A percentile compares a stretch with the other conserved stretches of the same genome.
phyloP scores from a whole-genome alignment of 2,329 filamentous ascomycete species.

The Cylindrodendrum hubeiense region DNA sequence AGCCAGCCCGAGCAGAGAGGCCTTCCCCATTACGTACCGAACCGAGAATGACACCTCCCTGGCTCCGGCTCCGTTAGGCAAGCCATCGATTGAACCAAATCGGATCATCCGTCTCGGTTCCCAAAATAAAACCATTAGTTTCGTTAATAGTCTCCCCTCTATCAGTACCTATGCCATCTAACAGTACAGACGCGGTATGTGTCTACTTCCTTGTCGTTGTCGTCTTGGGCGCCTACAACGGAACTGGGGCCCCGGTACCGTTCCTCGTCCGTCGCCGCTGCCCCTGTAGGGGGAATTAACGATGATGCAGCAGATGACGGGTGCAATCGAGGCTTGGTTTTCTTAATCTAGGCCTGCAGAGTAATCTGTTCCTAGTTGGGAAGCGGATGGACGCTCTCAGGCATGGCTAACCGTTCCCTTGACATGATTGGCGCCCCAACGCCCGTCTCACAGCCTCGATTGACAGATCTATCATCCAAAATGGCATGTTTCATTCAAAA shows the following conservation, averaged over 20 bases:
- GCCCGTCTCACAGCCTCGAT: slow-evolving; percentile 19
- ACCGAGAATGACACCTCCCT: slow-evolving; percentile 2
- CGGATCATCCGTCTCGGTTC: slow-evolving; percentile 11
- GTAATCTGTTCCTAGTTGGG: slow-evolving; percentile 21
- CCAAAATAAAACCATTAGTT: background rate
- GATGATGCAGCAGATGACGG: slow-evolving; percentile 41
- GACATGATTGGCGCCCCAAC: slow-evolving; percentile 14
- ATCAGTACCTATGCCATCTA: slow-evolving; percentile 10
- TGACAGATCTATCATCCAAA: slow-evolving; percentile 19
- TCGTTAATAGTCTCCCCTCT: background rate
- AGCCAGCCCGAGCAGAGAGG: slow-evolving; percentile 14
- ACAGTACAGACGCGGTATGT: slow-evolving; percentile 1
- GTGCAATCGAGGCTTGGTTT: slow-evolving; percentile 40
- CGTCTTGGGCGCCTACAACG: slow-evolving; percentile 10
- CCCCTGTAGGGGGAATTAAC: slow-evolving; percentile 28
- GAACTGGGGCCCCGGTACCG: slow-evolving; percentile 15
- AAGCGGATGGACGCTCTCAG: slow-evolving; percentile 17
- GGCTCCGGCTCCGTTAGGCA: background rate
- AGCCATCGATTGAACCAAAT: background rate
- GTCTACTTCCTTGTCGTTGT: slow-evolving; percentile 23
- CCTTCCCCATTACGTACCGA: slow-evolving; percentile 35
- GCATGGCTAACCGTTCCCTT: slow-evolving; percentile 5
- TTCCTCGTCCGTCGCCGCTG: slow-evolving; percentile 18
- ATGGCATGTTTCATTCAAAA: slow-evolving; percentile 19
- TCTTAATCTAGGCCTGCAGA: slow-evolving; percentile 34